Percentiles rank a stretch among this genome's conserved stretches.
phyloP scores from a whole-genome alignment of 2,329 filamentous ascomycete species.

The Podosphaera xanthii region DNA sequence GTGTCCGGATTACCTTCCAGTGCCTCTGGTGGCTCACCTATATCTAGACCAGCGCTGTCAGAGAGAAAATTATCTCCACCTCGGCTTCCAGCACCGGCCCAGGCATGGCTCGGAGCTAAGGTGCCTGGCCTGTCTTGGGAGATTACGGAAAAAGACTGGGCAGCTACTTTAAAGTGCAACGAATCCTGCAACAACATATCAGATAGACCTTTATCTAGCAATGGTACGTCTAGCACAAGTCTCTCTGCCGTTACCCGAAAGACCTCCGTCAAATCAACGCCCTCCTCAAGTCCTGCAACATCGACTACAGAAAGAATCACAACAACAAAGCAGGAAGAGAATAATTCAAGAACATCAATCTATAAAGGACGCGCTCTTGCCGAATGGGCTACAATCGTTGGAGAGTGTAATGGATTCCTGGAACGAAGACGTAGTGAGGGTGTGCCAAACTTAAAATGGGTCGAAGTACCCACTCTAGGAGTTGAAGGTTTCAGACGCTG shows the following conservation, averaged over 20 bases:
- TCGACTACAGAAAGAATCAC: not conserved
- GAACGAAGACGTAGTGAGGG: constrained; percentile 55
- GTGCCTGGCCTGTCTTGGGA: constrained; percentile 12
- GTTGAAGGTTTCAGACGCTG: constrained; percentile 31
- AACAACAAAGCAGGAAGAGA: not conserved
- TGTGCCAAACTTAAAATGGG: constrained; percentile 37
- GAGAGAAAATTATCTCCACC: constrained; percentile 44
- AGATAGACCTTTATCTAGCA: not conserved
- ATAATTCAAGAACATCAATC: constrained; percentile 17
- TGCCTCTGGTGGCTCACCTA: not conserved
- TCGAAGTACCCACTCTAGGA: constrained; percentile 44
- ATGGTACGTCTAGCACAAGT: not conserved
- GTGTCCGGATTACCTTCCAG: not conserved
- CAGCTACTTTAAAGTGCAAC: constrained; percentile 13
- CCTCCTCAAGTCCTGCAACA: not conserved
- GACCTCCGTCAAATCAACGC: not conserved
- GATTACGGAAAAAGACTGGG: constrained; percentile 10
- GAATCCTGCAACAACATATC: not conserved
- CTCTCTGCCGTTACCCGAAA: not conserved
- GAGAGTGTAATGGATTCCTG: constrained; percentile 63
- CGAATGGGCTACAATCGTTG: constrained; percentile 54
- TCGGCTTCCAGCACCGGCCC: constrained; percentile 46
- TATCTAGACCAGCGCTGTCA: not conserved
- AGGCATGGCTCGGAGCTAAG: constrained; percentile 30
- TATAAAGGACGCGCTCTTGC: constrained; percentile 54